A percentile compares a stretch with the other conserved stretches of the same genome.
Conservation (phyloP, 345 rosid species). For the Moricandia arvensis region DNA sequence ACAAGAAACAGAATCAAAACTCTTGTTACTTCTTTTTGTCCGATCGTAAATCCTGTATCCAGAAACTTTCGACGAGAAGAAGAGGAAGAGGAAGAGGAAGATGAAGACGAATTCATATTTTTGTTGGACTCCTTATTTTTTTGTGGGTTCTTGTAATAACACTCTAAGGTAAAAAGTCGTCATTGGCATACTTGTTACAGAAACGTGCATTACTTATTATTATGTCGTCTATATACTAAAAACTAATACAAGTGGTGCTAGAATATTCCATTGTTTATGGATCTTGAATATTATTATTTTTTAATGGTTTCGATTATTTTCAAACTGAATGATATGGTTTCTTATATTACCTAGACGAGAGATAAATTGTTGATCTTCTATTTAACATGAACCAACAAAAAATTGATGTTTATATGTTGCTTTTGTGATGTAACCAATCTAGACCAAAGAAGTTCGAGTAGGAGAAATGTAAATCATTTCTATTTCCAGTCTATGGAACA, state of each 20-base stretch:
- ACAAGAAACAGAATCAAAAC: slow-evolving; percentile 32
- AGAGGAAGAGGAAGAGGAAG: too few relatives aligned
- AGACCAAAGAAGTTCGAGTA: background rate
- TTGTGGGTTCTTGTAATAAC: slow-evolving; percentile 15
- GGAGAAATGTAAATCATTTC: background rate
- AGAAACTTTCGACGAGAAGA: slow-evolving; percentile 16
- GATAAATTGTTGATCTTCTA: background rate
- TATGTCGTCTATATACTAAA: background rate
- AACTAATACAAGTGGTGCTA: background rate
- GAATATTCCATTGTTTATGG: background rate
- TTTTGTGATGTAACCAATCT: background rate
- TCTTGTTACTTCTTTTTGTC: slow-evolving; percentile 26
- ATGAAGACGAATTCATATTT: slow-evolving; percentile 31
- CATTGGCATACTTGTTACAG: slow-evolving; percentile 2
- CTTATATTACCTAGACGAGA: background rate
- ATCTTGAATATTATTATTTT: background rate
- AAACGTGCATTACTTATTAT: background rate
- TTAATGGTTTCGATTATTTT: background rate
- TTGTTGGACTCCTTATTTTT: background rate
- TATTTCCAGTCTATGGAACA: background rate
- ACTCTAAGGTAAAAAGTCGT: background rate
- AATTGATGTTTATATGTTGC: background rate
- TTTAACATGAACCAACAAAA: background rate
- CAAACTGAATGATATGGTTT: background rate
- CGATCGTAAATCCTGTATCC: slow-evolving; percentile 15